Percentiles rank a stretch among this genome's conserved stretches.
Conservation (phyloP, 805 yeast genomes). For the Metschnikowia noctiluminum region DNA sequence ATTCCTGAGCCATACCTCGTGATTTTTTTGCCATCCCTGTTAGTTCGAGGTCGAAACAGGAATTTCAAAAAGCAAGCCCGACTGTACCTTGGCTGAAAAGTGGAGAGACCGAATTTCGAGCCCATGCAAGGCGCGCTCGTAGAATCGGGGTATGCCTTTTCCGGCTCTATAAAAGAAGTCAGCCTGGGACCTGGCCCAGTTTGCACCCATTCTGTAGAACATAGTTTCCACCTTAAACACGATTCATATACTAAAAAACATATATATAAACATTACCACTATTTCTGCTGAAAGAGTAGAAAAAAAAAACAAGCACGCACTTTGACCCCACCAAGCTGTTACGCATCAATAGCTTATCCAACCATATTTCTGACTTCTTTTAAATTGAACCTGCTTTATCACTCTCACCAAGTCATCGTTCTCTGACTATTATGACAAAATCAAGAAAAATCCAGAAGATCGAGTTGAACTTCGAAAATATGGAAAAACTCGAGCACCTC, state of each 20-base stretch:
- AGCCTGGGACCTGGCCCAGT: neutral
- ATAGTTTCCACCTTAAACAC: too few relatives aligned
- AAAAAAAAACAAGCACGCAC: neutral
- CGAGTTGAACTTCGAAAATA: slow-evolving; percentile 34
- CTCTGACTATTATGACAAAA: slow-evolving; percentile 18
- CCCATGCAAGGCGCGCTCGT: slow-evolving; percentile 1
- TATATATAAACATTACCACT: too few relatives aligned
- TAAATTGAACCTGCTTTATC: neutral
- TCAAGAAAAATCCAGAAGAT: slow-evolving; percentile 24
- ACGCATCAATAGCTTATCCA: too few relatives aligned
- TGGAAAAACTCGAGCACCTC: slow-evolving; percentile 38
- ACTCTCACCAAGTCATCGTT: neutral
- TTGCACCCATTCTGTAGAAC: slow-evolving; percentile 2
- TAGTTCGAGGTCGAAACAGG: neutral
- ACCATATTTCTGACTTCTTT: neutral
- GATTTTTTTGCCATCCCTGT: neutral
- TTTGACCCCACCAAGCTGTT: neutral
- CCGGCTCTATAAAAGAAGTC: neutral
- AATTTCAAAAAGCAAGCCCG: slow-evolving; percentile 1
- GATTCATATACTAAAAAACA: too few relatives aligned
- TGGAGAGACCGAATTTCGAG: slow-evolving; percentile 10
- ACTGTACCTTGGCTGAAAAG: slow-evolving; percentile 8
- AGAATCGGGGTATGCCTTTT: neutral
- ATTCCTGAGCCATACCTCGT: neutral
- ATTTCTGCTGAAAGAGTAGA: neutral